These are phyloP conservation scores for Erysimum cheiri DNA, from an alignment of 441 rosid species.

Conservation along the genomic window DNA sequence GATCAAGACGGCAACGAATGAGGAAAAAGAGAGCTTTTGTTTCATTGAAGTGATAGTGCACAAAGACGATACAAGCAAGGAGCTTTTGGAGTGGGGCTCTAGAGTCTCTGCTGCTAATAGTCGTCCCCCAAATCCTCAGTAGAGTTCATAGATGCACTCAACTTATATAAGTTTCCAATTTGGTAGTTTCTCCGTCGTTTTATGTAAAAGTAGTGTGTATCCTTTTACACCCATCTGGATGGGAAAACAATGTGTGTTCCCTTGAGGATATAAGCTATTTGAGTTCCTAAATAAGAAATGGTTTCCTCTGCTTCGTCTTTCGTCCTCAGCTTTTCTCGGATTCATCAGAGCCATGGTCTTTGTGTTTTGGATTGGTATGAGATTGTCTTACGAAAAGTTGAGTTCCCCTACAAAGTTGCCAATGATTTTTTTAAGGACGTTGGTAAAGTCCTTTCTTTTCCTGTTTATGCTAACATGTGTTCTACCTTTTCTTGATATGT, in stretches of 20 bases:
- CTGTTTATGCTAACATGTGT: neutral
- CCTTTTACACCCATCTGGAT: slow-evolving; percentile 18
- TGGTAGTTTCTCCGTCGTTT: slow-evolving; percentile 8
- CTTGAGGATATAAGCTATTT: slow-evolving; percentile 1
- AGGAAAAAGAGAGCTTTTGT: slow-evolving; percentile 66
- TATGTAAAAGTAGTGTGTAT: slow-evolving; percentile 19
- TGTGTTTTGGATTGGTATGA: neutral
- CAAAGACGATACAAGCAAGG: slow-evolving; percentile 86
- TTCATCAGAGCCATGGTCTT: neutral
- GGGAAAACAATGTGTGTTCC: neutral
- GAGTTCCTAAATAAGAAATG: slow-evolving; percentile 19
- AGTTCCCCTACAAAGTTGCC: neutral
- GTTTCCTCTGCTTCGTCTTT: neutral
- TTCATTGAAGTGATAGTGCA: slow-evolving; percentile 76
- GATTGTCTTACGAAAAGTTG: neutral
- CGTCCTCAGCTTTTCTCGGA: neutral
- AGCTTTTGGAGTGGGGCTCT: slow-evolving; percentile 80
- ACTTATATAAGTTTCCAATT: neutral
- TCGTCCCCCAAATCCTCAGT: slow-evolving; percentile 83
- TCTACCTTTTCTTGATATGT: neutral
- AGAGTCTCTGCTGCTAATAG: slow-evolving; percentile 74
- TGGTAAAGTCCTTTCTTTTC: neutral
- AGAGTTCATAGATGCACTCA: slow-evolving; percentile 17
- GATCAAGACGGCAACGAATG: slow-evolving; percentile 53
- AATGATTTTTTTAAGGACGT: neutral